These are phyloP conservation scores for Blyttiomyces sp. DNA, from an alignment of 371 early-diverging fungal species.

Conservation along the genomic window DNA sequence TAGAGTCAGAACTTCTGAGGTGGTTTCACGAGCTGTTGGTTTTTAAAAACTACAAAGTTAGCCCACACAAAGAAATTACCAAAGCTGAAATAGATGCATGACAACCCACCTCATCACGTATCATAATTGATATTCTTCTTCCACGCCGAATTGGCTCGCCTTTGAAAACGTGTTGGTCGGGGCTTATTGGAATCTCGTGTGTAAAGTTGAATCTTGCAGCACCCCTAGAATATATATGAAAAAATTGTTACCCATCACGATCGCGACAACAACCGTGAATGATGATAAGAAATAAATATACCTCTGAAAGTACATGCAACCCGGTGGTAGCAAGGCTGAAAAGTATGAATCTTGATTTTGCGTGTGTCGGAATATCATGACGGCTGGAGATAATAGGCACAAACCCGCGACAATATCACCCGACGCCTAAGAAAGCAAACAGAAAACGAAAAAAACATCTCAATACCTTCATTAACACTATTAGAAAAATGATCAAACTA, in stretches of 20 bases:
- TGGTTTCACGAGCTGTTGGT: no score
- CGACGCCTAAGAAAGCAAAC: slow-evolving; percentile 34
- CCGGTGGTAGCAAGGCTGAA: slow-evolving; percentile 43
- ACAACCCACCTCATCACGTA: no score
- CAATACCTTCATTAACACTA: background rate
- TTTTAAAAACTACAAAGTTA: no score
- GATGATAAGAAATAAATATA: slow-evolving; percentile 8
- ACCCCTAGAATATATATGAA: slow-evolving; percentile 22
- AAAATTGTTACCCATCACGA: background rate
- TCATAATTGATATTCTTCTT: slow-evolving; percentile 48
- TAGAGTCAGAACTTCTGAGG: no score
- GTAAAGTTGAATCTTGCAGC: slow-evolving; percentile 48
- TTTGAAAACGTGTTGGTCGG: slow-evolving; percentile 33
- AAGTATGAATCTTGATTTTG: slow-evolving; percentile 38
- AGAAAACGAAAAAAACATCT: background rate
- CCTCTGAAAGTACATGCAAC: slow-evolving; percentile 54
- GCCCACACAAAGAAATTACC: no score
- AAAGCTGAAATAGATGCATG: no score
- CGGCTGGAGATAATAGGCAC: slow-evolving; percentile 50
- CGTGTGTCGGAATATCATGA: slow-evolving; percentile 47
- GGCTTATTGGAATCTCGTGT: slow-evolving; percentile 48
- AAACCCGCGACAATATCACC: slow-evolving; percentile 55
- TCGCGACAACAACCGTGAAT: no score
- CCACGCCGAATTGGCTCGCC: slow-evolving; percentile 33
- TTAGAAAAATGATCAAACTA: slow-evolving; percentile 2